A percentile compares a stretch with the other conserved stretches of the same genome.
These are phyloP conservation scores for Picea engelmannii DNA, from an alignment of 83 land plant species.

Conservation along the genomic window DNA sequence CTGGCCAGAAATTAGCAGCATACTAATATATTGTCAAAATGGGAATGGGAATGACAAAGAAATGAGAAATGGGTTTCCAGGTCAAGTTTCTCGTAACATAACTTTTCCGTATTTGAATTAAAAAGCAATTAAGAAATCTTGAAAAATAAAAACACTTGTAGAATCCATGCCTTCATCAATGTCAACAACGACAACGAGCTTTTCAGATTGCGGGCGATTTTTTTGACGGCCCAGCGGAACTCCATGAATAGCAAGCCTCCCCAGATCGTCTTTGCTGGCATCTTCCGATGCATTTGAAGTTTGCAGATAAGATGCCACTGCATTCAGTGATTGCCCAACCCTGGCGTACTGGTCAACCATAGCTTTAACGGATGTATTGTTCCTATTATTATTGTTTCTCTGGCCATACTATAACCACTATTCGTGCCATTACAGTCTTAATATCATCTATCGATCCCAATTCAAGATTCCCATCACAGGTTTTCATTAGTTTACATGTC, in stretches of 20 bases:
- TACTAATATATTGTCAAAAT: too few relatives aligned
- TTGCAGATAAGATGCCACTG: not conserved
- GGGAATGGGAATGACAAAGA: too few relatives aligned
- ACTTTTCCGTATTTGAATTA: not conserved
- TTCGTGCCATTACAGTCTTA: too few relatives aligned
- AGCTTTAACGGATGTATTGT: not conserved
- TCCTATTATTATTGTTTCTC: not conserved
- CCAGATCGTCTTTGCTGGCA: not conserved
- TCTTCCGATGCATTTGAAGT: not conserved
- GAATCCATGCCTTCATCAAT: constrained; percentile 11
- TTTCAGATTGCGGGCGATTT: not conserved
- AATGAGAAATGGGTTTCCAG: too few relatives aligned
- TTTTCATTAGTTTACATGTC: too few relatives aligned
- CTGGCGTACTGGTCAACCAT: not conserved
- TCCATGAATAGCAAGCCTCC: not conserved
- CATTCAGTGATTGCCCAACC: not conserved
- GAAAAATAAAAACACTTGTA: not conserved
- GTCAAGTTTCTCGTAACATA: too few relatives aligned
- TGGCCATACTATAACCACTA: not conserved
- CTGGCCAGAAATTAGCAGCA: too few relatives aligned
- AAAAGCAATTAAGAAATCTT: not conserved
- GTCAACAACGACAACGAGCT: constrained; percentile 13
- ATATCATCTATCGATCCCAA: too few relatives aligned
- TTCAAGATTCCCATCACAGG: too few relatives aligned
- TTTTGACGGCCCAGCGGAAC: not conserved